Percentiles rank a stretch among this genome's conserved stretches.
Conservation (phyloP, 2,329 filamentous ascomycete species). For the Ascochyta fabae region DNA sequence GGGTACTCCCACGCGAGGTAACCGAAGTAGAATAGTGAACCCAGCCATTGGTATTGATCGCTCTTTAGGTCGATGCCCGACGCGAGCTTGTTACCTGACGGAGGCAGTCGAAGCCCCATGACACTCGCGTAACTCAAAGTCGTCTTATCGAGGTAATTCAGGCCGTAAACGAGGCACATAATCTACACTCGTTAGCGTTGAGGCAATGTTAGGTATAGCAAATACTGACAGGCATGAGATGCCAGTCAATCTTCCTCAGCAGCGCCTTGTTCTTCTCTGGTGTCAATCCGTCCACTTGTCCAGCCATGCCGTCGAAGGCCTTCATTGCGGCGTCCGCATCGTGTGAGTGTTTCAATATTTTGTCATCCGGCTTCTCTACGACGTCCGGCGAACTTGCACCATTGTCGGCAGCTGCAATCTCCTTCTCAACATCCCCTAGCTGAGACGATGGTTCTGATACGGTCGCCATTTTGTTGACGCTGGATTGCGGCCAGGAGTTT, state of each 20-base stretch:
- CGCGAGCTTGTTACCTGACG: slow-evolving; percentile 34
- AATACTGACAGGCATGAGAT: slow-evolving; percentile 60
- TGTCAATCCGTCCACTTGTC: slow-evolving; percentile 61
- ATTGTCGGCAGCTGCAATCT: slow-evolving; percentile 14
- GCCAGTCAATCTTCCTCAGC: slow-evolving; percentile 67
- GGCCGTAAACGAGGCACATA: slow-evolving; percentile 63
- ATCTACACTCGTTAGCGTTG: slow-evolving; percentile 43
- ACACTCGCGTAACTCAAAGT: slow-evolving; percentile 60
- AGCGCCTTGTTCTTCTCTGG: slow-evolving; percentile 65
- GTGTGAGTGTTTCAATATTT: slow-evolving; percentile 56
- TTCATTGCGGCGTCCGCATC: slow-evolving; percentile 68
- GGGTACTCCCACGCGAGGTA: slow-evolving; percentile 70
- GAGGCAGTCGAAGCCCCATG: slow-evolving; percentile 54
- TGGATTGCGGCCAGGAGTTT: neutral
- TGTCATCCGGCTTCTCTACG: slow-evolving; percentile 30
- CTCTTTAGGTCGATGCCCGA: slow-evolving; percentile 56
- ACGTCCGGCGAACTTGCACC: slow-evolving; percentile 14
- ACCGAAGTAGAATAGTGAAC: slow-evolving; percentile 60
- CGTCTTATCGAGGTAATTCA: slow-evolving; percentile 68
- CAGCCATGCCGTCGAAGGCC: slow-evolving; percentile 58
- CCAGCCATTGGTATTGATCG: slow-evolving; percentile 60
- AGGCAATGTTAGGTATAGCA: neutral
- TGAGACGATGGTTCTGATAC: slow-evolving; percentile 3
- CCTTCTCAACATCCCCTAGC: slow-evolving; percentile 27
- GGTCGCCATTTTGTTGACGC: slow-evolving; percentile 14